Base-by-base conservation (phyloP, 164 flowering plant genomes). In the Tetrastigma voinierianum region DNA sequence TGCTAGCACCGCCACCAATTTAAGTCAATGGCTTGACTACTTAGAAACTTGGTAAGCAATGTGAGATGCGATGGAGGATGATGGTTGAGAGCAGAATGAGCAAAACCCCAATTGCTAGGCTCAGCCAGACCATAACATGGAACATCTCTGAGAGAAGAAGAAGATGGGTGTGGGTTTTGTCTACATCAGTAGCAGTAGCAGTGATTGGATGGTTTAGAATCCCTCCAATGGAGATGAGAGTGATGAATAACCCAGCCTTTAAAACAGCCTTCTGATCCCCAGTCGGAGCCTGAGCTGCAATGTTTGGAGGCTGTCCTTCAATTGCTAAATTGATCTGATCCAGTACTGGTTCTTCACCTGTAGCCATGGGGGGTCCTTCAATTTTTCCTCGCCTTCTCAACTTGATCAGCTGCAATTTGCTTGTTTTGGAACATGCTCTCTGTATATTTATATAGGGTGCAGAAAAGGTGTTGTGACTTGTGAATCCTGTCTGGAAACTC, bases 161-260 rank as follows among this genome's bases (percentile, higher is more conserved):
- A n/a, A n/a, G n/a, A n/a, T n/a, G n/a, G 5, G 18, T 40, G 46
- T 58, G 61, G 19, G 20, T 25, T 58, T 58, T 58, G 61, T 58
- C 40, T 32, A 0, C 1, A n/a, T n/a, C n/a, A n/a, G n/a, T n/a
- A n/a, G n/a, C n/a, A n/a, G n/a, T 58, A 17, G 21, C 20, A 4
- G 46, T 8, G 7, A 32, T 4, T 6, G 61, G 61, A 58, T 46
- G 61, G 61, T 58, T 24, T 32, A 16, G 40, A 13, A 58, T 25
- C 11, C 18, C 61, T 9, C 46, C 45, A 40, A 58, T 58, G 45
- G 61, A 18, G 18, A 58, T 46, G 21, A 58, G 61, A n/a, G 46
- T 58, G 15, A 13, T 58, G 19, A 40, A 21, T n/a, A 58, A 9
- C 16, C 61, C 61, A 20, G 61, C 40, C 10, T 40, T 58, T 11